Conservation (phyloP, 31 red algal genomes). For the Odonthalia washingtoniensis region DNA sequence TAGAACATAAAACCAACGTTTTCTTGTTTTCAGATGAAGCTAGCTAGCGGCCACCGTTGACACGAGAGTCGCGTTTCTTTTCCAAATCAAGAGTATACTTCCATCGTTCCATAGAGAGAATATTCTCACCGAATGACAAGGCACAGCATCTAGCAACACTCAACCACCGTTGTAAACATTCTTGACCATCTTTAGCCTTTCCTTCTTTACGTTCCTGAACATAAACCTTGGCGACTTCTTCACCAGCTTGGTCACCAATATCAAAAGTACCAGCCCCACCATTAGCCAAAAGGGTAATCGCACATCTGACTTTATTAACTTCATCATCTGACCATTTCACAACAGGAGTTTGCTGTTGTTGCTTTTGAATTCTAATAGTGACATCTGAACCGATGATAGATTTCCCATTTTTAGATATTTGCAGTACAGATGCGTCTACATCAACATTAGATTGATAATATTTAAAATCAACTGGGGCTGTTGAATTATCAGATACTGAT, state of each 20-base stretch:
- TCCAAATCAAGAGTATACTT: slow-evolving; percentile 49
- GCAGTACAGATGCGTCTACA: slow-evolving; percentile 49
- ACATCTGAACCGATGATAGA: slow-evolving; percentile 59
- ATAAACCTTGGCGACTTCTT: slow-evolving; percentile 51
- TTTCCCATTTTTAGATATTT: slow-evolving; percentile 59
- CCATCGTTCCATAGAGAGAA: slow-evolving; percentile 54
- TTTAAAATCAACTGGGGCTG: slow-evolving; percentile 61
- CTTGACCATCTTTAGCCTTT: slow-evolving; percentile 57
- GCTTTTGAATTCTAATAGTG: slow-evolving; percentile 37
- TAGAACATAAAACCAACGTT: no score
- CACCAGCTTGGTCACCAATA: slow-evolving; percentile 34
- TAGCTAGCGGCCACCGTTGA: no score
- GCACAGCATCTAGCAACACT: slow-evolving; percentile 50
- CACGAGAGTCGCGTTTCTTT: slow-evolving; percentile 39
- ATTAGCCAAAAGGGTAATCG: slow-evolving; percentile 52
- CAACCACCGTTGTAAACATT: slow-evolving; percentile 57
- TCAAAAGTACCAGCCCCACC: slow-evolving; percentile 63
- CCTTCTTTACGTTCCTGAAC: slow-evolving; percentile 49
- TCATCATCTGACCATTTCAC: slow-evolving; percentile 38
- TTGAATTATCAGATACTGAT: slow-evolving; percentile 16
- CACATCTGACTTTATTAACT: slow-evolving; percentile 50
- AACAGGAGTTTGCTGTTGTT: neutral
- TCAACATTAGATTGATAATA: slow-evolving; percentile 59
- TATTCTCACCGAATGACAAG: slow-evolving; percentile 47
- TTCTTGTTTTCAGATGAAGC: no score